These are phyloP conservation scores for Daucus carota DNA, from an alignment of 129 eudicot genomes.

Conservation along the genomic window DNA sequence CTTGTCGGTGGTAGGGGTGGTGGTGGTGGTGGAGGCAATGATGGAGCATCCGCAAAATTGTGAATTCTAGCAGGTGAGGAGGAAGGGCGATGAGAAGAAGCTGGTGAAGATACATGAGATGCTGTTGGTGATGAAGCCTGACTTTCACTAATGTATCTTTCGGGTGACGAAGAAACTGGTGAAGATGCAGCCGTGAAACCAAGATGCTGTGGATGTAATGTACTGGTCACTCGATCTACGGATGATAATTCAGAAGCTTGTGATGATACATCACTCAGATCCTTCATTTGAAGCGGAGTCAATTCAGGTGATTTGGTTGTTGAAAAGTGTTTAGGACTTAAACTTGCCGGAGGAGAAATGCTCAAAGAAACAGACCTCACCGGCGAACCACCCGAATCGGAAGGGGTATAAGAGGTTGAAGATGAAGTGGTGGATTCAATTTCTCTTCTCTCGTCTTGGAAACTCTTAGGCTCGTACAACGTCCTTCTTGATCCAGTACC, in stretches of 20 bases:
- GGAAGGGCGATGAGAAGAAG: constrained; percentile 19
- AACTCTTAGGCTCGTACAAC: constrained; percentile 33
- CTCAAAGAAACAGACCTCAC: constrained; percentile 55
- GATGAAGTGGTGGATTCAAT: constrained; percentile 38
- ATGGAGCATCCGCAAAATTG: constrained; percentile 13
- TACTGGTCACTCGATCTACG: not conserved
- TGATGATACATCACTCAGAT: constrained; percentile 18
- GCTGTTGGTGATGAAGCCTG: constrained; percentile 42
- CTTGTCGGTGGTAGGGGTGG: constrained; percentile 35
- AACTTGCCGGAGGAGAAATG: constrained; percentile 53
- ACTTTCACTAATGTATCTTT: constrained; percentile 33
- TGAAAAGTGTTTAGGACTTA: constrained; percentile 43
- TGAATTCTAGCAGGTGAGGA: constrained; percentile 18
- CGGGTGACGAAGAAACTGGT: constrained; percentile 19
- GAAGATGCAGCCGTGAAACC: constrained; percentile 15
- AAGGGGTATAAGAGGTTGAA: constrained; percentile 35
- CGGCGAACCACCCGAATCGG: constrained; percentile 52
- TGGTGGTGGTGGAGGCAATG: constrained; percentile 26
- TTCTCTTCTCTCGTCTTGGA: constrained; percentile 21
- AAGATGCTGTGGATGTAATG: not conserved
- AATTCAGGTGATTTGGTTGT: constrained; percentile 64
- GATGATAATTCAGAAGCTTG: constrained; percentile 14
- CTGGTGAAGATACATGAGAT: constrained; percentile 36
- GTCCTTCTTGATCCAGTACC: constrained; percentile 42
- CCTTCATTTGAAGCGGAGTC: constrained; percentile 22